These are phyloP conservation scores for Cetradonia linearis DNA, from an alignment of 495 filamentous ascomycete genomes.

Conservation along the genomic window DNA sequence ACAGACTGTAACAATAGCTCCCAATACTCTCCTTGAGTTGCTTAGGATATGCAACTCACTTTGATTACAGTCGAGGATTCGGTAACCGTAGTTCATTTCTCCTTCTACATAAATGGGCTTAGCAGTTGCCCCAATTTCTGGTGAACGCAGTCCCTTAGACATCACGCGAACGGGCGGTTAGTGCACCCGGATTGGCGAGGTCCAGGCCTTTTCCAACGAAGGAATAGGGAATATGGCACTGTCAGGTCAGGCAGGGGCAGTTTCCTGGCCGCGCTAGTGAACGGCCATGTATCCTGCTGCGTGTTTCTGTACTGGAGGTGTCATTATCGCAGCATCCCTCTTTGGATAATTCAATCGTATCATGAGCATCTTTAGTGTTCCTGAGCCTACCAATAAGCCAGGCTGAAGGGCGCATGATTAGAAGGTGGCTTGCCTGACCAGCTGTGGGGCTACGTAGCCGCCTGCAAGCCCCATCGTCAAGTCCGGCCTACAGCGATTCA, in stretches of 20 bases:
- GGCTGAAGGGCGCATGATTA: neutral
- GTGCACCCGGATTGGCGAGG: neutral
- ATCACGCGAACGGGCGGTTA: neutral
- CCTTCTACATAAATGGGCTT: neutral
- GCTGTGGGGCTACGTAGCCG: slow-evolving; percentile 7
- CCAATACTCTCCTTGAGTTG: neutral
- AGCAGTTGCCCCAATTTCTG: neutral
- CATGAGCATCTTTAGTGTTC: neutral
- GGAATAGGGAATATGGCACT: neutral
- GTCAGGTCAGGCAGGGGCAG: neutral
- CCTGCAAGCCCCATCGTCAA: slow-evolving; percentile 9
- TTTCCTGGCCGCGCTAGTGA: neutral
- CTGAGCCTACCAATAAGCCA: neutral
- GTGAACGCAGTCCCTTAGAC: neutral
- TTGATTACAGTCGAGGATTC: neutral
- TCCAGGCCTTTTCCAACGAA: neutral
- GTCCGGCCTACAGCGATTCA: neutral
- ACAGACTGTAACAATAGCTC: neutral
- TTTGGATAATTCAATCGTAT: neutral
- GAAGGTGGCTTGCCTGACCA: slow-evolving; percentile 2
- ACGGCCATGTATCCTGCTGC: neutral
- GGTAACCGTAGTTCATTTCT: neutral
- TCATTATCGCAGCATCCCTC: neutral
- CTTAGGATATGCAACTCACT: neutral
- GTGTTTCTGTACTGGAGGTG: neutral